phyloP scores from a whole-genome alignment of 805 yeast species.

The Vanderwaltozyma verrucispora region DNA sequence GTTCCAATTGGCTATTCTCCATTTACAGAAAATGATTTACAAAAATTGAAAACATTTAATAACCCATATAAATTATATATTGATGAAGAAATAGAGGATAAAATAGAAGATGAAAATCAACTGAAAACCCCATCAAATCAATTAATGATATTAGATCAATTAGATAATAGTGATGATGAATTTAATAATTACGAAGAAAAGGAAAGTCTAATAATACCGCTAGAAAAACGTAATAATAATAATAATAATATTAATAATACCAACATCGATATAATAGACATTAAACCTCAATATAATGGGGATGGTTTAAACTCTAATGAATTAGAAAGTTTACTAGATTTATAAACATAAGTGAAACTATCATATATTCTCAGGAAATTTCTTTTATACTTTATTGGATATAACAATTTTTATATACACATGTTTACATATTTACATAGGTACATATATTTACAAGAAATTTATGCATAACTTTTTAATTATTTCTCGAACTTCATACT shows the following conservation, averaged over 20 bases:
- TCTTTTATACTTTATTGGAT: neutral
- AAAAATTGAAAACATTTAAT: conserved; percentile 14
- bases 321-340: conserved; percentile 13
- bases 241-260: neutral
- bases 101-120: neutral
- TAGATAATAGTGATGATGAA: conserved; percentile 19
- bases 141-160: neutral
- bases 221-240: no score
- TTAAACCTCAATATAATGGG: conserved; percentile 16
- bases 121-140: neutral
- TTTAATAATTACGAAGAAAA: no score
- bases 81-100: conserved; percentile 8
- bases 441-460: neutral
- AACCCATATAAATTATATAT: conserved; percentile 11
- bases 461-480: neutral
- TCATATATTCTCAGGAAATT: neutral
- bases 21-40: conserved; percentile 27
- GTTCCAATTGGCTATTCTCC: conserved; percentile 38
- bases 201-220: no score
- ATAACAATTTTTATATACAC: no score
- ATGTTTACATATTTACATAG: no score
- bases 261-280: conserved; percentile 2
- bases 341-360: no score
- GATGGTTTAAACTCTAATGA: conserved; percentile 20
- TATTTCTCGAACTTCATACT: no score